Evolutionary conservation across 2,329 filamentous ascomycete species (phyloP), one percentile per base, ranked within the genome.

Genomic region (Ascosphaera apis): DNA sequence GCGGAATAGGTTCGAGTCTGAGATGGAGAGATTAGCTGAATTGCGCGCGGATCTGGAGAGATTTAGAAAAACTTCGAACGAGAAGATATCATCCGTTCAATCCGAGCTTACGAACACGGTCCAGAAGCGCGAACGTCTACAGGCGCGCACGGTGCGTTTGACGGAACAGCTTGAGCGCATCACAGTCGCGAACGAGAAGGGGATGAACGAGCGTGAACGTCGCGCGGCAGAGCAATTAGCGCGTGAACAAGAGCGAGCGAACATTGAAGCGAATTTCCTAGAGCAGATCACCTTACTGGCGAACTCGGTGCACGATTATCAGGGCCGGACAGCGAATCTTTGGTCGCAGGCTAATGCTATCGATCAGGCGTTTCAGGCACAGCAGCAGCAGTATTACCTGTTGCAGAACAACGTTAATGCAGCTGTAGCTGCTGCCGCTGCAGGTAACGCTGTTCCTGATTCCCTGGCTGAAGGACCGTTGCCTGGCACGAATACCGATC

Each of bases 151-250:
- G 38, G 58, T 59, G 27, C 66, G 69, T 45, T 61, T 73, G 36
- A 66, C 65, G 35, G 67, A 72, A 45, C 69, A 75, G 51, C 62
- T 71, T 45, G 67, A 72, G 39, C 62, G 66, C 37, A 65, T 73
- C 37, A 57, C 63, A 27, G 61, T 62, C 30, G 67, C 67, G 47
- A 72, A 71, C 44, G 58, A 56, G n/a, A 63, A 69, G 44, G 65
- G 62, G 5, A 57, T 66, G 36, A 65, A 66, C 36, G 65, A 66
- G 43, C 61, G 66, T 46, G 65, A 63, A 42, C 56, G 59, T 21
- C 58, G 56, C 34, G 56, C 59, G 23, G 60, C 58, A 2, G 59
- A 62, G 40, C 58, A 60, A 35, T 53, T 54, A 38, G 57, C 58
- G 15, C 52, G 55, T 40, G 59, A 61, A 39, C 50, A 55, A 39